phyloP scores from a whole-genome alignment of 2,329 filamentous ascomycete genomes.

The Aspergillus thermomutatus region DNA sequence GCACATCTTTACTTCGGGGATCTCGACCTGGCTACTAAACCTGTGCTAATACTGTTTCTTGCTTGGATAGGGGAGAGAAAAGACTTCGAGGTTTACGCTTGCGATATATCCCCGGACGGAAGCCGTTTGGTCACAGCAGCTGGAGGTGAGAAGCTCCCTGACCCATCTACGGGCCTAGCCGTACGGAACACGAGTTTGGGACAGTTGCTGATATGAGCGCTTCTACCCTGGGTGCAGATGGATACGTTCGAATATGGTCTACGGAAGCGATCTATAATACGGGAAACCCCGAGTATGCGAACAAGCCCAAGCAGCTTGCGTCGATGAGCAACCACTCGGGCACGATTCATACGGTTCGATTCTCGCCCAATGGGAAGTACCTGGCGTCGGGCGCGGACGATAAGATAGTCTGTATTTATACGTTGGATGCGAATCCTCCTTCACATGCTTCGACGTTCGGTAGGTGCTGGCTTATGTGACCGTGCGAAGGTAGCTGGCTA shows the following conservation, averaged over 20 bases:
- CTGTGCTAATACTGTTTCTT: conserved; percentile 8
- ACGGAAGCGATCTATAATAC: conserved; percentile 88
- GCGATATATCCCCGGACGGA: conserved; percentile 93
- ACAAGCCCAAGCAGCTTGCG: conserved; percentile 84
- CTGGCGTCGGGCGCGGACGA: conserved; percentile 96
- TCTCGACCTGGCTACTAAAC: conserved; percentile 7
- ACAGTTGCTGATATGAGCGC: background rate
- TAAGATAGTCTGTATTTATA: conserved; percentile 97
- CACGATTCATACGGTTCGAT: conserved; percentile 94
- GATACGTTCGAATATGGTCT: conserved; percentile 96
- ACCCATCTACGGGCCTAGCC: background rate
- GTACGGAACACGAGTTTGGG: conserved; percentile 8
- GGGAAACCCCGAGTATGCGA: conserved; percentile 65
- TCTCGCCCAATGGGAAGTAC: conserved; percentile 92
- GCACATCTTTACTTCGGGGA: background rate
- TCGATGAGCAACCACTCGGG: conserved; percentile 98
- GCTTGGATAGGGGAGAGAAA: conserved; percentile 75
- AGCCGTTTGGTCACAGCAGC: conserved; percentile 88
- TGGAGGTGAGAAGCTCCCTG: conserved; percentile 61
- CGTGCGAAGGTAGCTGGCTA: background rate
- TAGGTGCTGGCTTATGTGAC: conserved; percentile 37
- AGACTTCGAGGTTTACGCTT: conserved; percentile 97
- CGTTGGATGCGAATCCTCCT: conserved; percentile 77
- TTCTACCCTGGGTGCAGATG: conserved; percentile 55
- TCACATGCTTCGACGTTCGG: conserved; percentile 76